phyloP scores from a whole-genome alignment of 768 basidiomycete genomes.

The Leccinellum rugosiceps region DNA sequence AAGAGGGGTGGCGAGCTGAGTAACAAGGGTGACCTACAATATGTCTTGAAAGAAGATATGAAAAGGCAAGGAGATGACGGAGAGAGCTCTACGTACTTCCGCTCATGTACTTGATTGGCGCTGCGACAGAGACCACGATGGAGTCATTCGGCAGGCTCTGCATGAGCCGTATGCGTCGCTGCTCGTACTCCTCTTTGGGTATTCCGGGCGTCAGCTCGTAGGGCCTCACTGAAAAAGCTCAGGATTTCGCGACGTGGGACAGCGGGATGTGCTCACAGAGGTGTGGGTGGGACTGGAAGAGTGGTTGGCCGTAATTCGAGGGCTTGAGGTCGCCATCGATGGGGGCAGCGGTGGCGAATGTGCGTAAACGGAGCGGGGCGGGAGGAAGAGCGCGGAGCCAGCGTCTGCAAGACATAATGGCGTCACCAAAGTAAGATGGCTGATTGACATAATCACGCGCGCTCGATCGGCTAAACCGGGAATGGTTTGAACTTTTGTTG shows the following conservation, averaged over 20 bases:
- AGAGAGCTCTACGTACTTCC: constrained; percentile 51
- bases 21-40: constrained; percentile 53
- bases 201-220: constrained; percentile 85
- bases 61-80: constrained; percentile 8
- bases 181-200: constrained; percentile 71
- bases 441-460: constrained; percentile 21
- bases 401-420: neutral
- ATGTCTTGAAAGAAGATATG: constrained; percentile 45
- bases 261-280: constrained; percentile 46
- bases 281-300: constrained; percentile 77
- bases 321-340: constrained; percentile 50
- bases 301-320: constrained; percentile 76
- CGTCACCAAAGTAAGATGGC: neutral
- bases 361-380: constrained; percentile 9
- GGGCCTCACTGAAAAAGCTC: constrained; percentile 40
- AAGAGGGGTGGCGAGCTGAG: constrained; percentile 8
- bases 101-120: constrained; percentile 83
- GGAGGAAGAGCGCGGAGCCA: neutral
- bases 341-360: constrained; percentile 34
- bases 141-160: constrained; percentile 67
- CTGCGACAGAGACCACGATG: constrained; percentile 73
- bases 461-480: neutral
- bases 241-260: constrained; percentile 2
- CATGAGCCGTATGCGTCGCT: constrained; percentile 67
- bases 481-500: neutral